A percentile compares a stretch with the other conserved stretches of the same genome.
phyloP scores from a whole-genome alignment of 106 monocot genomes.

The Acanthochlamys bracteata region DNA sequence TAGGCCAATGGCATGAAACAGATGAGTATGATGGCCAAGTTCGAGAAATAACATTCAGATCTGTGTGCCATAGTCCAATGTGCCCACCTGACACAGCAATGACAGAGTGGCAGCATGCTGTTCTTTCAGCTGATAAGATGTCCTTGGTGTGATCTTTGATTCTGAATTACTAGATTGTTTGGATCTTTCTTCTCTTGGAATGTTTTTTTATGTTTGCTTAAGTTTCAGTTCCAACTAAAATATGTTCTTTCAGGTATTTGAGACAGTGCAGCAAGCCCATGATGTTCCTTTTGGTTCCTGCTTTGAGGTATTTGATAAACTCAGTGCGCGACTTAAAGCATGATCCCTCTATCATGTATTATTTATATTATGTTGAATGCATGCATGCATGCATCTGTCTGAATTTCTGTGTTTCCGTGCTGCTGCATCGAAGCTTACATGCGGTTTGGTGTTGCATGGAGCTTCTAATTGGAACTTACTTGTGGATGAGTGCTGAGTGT shows the following conservation, averaged over 20 bases:
- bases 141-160: constrained; percentile 34
- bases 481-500: too few relatives aligned
- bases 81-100: constrained; percentile 95
- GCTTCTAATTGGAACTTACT: too few relatives aligned
- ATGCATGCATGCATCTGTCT: too few relatives aligned
- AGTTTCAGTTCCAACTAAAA: background rate
- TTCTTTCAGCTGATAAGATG: constrained; percentile 74
- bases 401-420: too few relatives aligned
- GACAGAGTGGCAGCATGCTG: constrained; percentile 94
- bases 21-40: constrained; percentile 96
- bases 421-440: too few relatives aligned
- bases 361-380: too few relatives aligned
- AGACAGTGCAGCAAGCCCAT: constrained; percentile 92
- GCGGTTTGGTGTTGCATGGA: too few relatives aligned
- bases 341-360: too few relatives aligned
- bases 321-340: background rate
- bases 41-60: constrained; percentile 87
- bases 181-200: background rate
- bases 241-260: constrained; percentile 59
- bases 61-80: constrained; percentile 93
- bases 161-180: too few relatives aligned
- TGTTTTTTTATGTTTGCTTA: background rate
- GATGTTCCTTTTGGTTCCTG: constrained; percentile 97
- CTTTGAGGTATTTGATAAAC: constrained; percentile 60
- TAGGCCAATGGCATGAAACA: constrained; percentile 89